These are phyloP conservation scores for Ascocoryne sarcoides DNA, from an alignment of 2,329 filamentous ascomycete genomes.

Conservation along the genomic window DNA sequence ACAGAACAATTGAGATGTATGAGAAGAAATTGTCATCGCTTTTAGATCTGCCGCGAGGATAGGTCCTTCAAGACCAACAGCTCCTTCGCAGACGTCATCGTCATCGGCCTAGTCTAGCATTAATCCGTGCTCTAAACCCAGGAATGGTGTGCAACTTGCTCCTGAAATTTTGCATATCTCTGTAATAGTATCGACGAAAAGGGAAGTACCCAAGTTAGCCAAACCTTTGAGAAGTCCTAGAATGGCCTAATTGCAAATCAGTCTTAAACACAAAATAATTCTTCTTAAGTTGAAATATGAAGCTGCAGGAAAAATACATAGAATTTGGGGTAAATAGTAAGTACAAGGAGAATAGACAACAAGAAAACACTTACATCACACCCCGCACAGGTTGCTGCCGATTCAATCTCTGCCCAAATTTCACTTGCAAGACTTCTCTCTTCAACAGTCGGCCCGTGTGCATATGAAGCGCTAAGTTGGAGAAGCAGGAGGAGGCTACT, in stretches of 20 bases:
- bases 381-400: constrained; percentile 26
- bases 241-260: constrained; percentile 15
- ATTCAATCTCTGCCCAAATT: constrained; percentile 28
- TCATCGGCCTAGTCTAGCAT: constrained; percentile 31
- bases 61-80: constrained; percentile 43
- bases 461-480: not conserved
- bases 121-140: not conserved
- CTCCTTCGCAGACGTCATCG: constrained; percentile 45
- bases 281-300: too few relatives aligned
- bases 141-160: constrained; percentile 7
- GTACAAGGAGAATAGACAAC: too few relatives aligned
- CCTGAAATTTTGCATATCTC: constrained; percentile 27
- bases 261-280: not conserved
- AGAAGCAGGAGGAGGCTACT: not conserved
- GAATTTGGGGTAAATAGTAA: too few relatives aligned
- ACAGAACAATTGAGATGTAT: constrained; percentile 43
- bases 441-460: not conserved
- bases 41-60: constrained; percentile 42
- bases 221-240: constrained; percentile 36
- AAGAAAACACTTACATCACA: constrained; percentile 13
- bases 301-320: too few relatives aligned
- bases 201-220: constrained; percentile 34
- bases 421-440: constrained; percentile 2
- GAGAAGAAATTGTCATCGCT: constrained; percentile 38
- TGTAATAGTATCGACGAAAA: constrained; percentile 32